Conservation (phyloP, 176 grass and related monocot species). For the Poa annua region DNA sequence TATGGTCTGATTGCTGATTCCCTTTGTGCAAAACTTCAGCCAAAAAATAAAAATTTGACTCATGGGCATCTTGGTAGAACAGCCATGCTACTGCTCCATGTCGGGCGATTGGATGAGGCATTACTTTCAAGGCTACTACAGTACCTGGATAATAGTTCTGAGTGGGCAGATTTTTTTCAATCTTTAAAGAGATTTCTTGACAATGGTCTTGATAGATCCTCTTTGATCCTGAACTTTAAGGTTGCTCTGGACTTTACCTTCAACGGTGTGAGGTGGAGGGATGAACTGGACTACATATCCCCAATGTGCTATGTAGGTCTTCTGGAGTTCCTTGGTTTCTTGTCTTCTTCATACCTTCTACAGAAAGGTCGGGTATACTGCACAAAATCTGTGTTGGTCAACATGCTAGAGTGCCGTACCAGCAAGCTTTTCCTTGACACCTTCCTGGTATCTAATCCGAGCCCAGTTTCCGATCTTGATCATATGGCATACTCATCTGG, state of each 20-base stretch:
- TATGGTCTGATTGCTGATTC: conserved; percentile 46
- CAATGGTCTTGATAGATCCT: conserved; percentile 38
- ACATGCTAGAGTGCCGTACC: conserved; percentile 56
- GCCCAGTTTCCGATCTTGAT: neutral
- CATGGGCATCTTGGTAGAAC: conserved; percentile 56
- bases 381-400: conserved; percentile 60
- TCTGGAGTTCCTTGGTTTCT: conserved; percentile 59
- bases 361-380: conserved; percentile 38
- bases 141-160: conserved; percentile 14
- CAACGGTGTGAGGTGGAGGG: conserved; percentile 22
- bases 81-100: conserved; percentile 52
- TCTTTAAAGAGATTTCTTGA: conserved; percentile 51
- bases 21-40: conserved; percentile 27
- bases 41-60: conserved; percentile 41
- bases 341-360: conserved; percentile 45
- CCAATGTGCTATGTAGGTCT: conserved; percentile 68
- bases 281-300: conserved; percentile 52
- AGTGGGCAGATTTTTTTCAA: conserved; percentile 57
- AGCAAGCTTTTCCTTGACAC: conserved; percentile 48
- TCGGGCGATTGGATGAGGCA: conserved; percentile 36
- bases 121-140: conserved; percentile 36
- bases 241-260: conserved; percentile 52
- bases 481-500: neutral
- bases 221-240: conserved; percentile 46
- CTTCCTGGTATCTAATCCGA: conserved; percentile 41